Conservation (phyloP, 2,329 filamentous ascomycete genomes). For the Grosmannia serpens region DNA sequence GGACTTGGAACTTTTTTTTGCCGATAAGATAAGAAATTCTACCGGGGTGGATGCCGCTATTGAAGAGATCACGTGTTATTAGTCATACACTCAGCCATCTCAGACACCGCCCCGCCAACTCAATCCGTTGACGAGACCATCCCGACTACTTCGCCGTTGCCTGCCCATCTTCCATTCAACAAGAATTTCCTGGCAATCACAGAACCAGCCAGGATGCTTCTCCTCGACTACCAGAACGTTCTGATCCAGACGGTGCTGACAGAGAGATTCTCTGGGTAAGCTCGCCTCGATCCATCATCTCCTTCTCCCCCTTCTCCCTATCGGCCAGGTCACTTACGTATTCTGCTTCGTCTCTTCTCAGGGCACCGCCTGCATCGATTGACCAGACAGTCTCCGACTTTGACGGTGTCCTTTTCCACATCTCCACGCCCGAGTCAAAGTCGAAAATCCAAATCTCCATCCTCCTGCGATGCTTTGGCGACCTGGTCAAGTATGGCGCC, state of each 20-base stretch:
- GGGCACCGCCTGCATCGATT: conserved; percentile 75
- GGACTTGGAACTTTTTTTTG: conserved; percentile 5
- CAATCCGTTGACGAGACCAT: neutral
- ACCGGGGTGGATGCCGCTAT: neutral
- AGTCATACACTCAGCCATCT: neutral
- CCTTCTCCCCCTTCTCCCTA: conserved; percentile 5
- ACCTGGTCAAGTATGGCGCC: conserved; percentile 87
- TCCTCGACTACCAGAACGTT: conserved; percentile 98
- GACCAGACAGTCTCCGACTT: conserved; percentile 99
- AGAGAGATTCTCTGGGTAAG: conserved; percentile 83
- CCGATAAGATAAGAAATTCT: conserved; percentile 11
- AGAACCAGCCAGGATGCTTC: conserved; percentile 52
- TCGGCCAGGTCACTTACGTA: conserved; percentile 2
- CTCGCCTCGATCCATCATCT: neutral
- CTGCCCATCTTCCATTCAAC: neutral
- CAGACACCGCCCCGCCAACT: conserved; percentile 4
- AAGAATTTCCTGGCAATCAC: neutral
- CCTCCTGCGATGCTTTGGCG: conserved; percentile 86
- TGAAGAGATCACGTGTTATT: conserved; percentile 6
- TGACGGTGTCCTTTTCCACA: conserved; percentile 96
- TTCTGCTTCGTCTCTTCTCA: conserved; percentile 24
- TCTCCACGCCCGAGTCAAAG: conserved; percentile 90
- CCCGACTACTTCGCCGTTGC: neutral
- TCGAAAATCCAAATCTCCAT: conserved; percentile 91
- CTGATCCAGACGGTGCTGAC: conserved; percentile 92